These are phyloP conservation scores for Helenozyma baotianmanensis DNA, from an alignment of 805 yeast genomes.

Conservation along the genomic window DNA sequence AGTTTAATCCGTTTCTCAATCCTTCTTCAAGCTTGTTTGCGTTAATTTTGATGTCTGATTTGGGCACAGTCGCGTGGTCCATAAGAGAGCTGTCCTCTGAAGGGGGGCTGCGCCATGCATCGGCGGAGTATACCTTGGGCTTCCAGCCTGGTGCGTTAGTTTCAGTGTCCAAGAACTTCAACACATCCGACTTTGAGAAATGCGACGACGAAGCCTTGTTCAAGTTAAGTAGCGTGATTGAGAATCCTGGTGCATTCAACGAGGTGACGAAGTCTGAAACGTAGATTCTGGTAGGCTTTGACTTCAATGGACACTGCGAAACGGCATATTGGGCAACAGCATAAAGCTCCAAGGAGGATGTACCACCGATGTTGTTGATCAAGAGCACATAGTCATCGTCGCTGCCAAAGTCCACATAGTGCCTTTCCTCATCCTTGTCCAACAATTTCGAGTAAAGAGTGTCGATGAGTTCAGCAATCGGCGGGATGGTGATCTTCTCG, in stretches of 20 bases:
- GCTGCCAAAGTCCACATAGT: constrained; percentile 64
- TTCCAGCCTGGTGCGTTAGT: constrained; percentile 86
- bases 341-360: constrained; percentile 72
- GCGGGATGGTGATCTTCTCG: constrained; percentile 66
- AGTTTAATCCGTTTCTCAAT: constrained; percentile 39
- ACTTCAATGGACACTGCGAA: constrained; percentile 46
- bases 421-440: constrained; percentile 69
- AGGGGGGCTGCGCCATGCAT: constrained; percentile 27
- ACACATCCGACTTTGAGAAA: constrained; percentile 17
- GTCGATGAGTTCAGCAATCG: constrained; percentile 52
- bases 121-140: constrained; percentile 30
- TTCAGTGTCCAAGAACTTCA: constrained; percentile 61
- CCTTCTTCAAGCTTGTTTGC: constrained; percentile 46
- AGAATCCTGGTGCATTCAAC: constrained; percentile 87
- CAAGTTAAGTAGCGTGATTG: constrained; percentile 74
- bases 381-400: constrained; percentile 67
- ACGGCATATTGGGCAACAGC: constrained; percentile 64
- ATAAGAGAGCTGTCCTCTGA: constrained; percentile 25
- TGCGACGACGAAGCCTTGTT: constrained; percentile 30
- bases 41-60: constrained; percentile 28
- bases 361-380: constrained; percentile 86
- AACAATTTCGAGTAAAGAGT: constrained; percentile 60
- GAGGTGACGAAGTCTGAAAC: constrained; percentile 85
- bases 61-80: constrained; percentile 16
- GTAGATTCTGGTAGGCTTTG: constrained; percentile 63